Base-by-base conservation (phyloP, 78 protist genomes). In the Dictyostelium citrinum region DNA sequence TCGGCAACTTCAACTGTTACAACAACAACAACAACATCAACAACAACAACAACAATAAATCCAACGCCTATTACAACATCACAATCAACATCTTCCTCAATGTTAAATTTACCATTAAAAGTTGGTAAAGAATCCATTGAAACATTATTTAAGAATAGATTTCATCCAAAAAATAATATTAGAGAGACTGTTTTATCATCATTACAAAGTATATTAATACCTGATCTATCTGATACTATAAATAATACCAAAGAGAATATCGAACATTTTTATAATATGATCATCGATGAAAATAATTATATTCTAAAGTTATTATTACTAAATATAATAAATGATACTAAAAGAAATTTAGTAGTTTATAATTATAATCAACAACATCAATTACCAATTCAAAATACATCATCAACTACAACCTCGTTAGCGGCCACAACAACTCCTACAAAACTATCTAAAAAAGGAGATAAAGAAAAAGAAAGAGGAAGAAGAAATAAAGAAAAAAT, bases 91-190 rank as follows among this genome's bases (percentile, higher is more conserved):
- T 75, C 81, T 41, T 35, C 49, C 1, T 31, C 79, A 31, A 27
- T 67, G 5, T 39, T n/a, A 39, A 76, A 83, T 33, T 29, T 33
- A 33, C 77, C 77, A 70, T 33, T 70, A 33, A 70, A 70, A 70
- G 77, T 70, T 33, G 77, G 77, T 17, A 70, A 33, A 70, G 77
- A 70, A 17, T 35, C 75, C 58, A 35, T 88, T 39, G 82, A 88
- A 78, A 46, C 70, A 12, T 46, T 88, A 24, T 78, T 88, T 35
- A 10, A 3, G 17, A 88, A 88, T 78, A 88, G 93, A 45, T 79
- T 88, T 46, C 93, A 88, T 49, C 31, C 82, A 78, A 88, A 88
- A 49, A 88, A 88, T 88, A 88, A 88, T 46, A 78, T 88, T 49
- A 58, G 93, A 49, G 93, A 88, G 20, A 72, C 68, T 17, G 93